A percentile compares a stretch with the other conserved stretches of the same genome.
Evolutionary conservation across 345 rosid genomes (phyloP).

Genomic region (Eucalyptus erythrocorys): DNA sequence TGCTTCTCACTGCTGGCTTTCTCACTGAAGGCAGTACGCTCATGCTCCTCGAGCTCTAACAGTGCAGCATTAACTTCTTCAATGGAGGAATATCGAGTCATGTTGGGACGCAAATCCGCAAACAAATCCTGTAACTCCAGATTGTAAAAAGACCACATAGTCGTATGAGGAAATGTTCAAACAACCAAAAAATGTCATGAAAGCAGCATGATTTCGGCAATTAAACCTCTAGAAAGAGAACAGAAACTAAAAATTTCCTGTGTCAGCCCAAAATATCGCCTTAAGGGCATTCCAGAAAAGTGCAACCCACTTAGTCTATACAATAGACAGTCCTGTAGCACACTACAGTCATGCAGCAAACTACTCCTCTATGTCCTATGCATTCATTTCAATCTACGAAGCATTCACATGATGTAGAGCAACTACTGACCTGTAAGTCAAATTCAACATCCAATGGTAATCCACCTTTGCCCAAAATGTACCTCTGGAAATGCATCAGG

Average conservation of each 20-base stretch:
- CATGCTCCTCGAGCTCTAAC: slow-evolving; percentile 72
- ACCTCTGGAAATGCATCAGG: slow-evolving; percentile 89
- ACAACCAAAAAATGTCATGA: neutral
- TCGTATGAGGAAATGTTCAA: neutral
- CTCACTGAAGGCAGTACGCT: slow-evolving; percentile 42
- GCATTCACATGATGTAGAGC: neutral
- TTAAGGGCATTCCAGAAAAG: neutral
- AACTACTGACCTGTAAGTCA: slow-evolving; percentile 75
- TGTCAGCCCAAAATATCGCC: neutral
- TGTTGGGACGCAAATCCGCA: slow-evolving; percentile 79
- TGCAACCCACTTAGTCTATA: neutral
- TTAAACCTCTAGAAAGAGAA: neutral
- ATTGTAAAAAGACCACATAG: neutral
- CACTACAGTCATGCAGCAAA: neutral
- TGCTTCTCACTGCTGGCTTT: slow-evolving; percentile 51
- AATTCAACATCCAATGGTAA: slow-evolving; percentile 90
- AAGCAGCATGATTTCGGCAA: neutral
- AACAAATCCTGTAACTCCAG: slow-evolving; percentile 64
- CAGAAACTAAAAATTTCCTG: neutral
- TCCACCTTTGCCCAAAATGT: slow-evolving; percentile 75
- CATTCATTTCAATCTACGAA: neutral
- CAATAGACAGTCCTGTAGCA: neutral
- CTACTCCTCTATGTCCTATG: neutral
- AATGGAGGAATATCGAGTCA: slow-evolving; percentile 59
- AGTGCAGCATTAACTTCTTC: slow-evolving; percentile 86